A percentile compares a stretch with the other conserved stretches of the same genome.
These are phyloP conservation scores for Glutinoglossum americanum DNA, from an alignment of 495 filamentous ascomycete genomes.

Conservation along the genomic window DNA sequence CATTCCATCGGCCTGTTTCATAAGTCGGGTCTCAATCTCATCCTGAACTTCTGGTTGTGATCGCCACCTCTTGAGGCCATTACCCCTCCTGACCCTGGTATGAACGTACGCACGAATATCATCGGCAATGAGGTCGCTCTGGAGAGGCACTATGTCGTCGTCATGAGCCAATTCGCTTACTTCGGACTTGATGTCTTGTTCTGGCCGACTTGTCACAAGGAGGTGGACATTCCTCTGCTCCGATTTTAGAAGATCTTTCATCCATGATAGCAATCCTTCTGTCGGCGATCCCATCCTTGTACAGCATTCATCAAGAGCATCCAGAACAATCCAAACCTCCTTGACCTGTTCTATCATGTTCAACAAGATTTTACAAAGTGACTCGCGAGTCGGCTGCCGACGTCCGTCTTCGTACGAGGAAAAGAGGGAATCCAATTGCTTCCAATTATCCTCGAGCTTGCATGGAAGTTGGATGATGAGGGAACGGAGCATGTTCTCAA, in stretches of 20 bases:
- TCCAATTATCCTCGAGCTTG: not conserved
- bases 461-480: not conserved
- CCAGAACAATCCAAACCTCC: slow-evolving; percentile 6
- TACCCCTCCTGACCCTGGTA: slow-evolving; percentile 5
- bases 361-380: not conserved
- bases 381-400: not conserved
- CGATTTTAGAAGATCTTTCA: slow-evolving; percentile 2
- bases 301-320: slow-evolving; percentile 13
- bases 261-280: not conserved
- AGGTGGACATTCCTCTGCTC: slow-evolving; percentile 5
- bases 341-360: not conserved
- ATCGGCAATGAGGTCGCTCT: slow-evolving; percentile 1
- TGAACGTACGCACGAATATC: slow-evolving; percentile 10
- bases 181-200: slow-evolving; percentile 5
- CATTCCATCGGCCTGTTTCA: slow-evolving; percentile 12
- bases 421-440: not conserved
- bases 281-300: not conserved
- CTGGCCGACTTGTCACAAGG: slow-evolving; percentile 9
- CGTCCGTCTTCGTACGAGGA: not conserved
- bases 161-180: not conserved
- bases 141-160: not conserved
- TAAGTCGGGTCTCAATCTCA: slow-evolving; percentile 6
- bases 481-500: not conserved
- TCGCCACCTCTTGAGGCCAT: slow-evolving; percentile 3
- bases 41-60: not conserved